Conservation (phyloP, 176 grass and related monocot species). For the Triticum timopheevii region DNA sequence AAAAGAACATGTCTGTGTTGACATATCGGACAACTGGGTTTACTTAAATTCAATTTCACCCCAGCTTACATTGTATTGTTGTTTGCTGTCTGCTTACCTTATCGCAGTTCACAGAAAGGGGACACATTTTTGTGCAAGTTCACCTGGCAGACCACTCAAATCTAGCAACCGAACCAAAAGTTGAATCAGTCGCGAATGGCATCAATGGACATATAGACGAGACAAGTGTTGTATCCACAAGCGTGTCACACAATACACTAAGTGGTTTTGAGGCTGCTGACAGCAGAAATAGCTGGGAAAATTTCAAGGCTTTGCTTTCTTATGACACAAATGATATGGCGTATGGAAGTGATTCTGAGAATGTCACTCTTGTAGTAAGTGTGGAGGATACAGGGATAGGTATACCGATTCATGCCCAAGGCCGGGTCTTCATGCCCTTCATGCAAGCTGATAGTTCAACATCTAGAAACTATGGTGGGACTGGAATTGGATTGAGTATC, state of each 20-base stretch:
- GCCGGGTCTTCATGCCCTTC: slow-evolving; percentile 87
- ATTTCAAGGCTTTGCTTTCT: slow-evolving; percentile 70
- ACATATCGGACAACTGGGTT: not conserved
- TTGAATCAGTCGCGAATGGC: slow-evolving; percentile 48
- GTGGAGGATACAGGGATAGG: slow-evolving; percentile 96
- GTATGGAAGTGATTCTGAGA: slow-evolving; percentile 47
- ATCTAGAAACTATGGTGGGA: slow-evolving; percentile 87
- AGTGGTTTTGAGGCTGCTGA: slow-evolving; percentile 95
- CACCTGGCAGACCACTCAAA: slow-evolving; percentile 82
- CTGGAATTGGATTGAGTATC: slow-evolving; percentile 95
- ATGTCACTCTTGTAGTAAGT: slow-evolving; percentile 82
- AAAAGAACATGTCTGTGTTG: not conserved
- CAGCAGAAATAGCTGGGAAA: slow-evolving; percentile 84
- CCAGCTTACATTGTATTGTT: slow-evolving; percentile 24
- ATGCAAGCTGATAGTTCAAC: slow-evolving; percentile 99
- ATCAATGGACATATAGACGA: slow-evolving; percentile 63
- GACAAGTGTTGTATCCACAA: slow-evolving; percentile 36
- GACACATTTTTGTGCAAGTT: slow-evolving; percentile 99
- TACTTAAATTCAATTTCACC: slow-evolving; percentile 26
- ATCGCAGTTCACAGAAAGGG: slow-evolving; percentile 84
- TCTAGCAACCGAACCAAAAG: slow-evolving; percentile 60
- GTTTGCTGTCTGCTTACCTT: slow-evolving; percentile 32
- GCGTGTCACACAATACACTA: slow-evolving; percentile 59
- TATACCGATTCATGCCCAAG: slow-evolving; percentile 83
- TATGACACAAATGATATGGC: slow-evolving; percentile 40